Evolutionary conservation across 2,329 filamentous ascomycete species (phyloP).

Genomic region (Pseudogymnoascus sp.): DNA sequence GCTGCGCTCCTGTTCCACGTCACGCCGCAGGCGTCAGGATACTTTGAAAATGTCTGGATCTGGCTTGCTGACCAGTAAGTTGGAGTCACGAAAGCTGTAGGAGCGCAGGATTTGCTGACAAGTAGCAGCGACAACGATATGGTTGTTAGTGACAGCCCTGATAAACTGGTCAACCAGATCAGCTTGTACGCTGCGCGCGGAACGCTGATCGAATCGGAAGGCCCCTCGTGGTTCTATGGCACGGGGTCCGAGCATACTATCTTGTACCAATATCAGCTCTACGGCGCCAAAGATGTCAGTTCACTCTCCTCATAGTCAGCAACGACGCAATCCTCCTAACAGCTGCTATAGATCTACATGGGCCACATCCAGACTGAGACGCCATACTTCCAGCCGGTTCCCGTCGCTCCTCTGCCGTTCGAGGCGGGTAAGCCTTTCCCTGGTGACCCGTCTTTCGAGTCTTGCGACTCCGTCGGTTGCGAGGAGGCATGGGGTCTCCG

Average conservation of each 20-base stretch:
- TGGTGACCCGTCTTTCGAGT: too few species aligned
- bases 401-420: slow-evolving; percentile 34
- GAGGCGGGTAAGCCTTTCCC: slow-evolving; percentile 16
- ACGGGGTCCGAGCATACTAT: slow-evolving; percentile 56
- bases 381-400: slow-evolving; percentile 39
- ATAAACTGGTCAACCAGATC: slow-evolving; percentile 30
- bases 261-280: slow-evolving; percentile 60
- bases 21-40: slow-evolving; percentile 26
- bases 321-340: too few species aligned
- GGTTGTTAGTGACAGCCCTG: too few species aligned
- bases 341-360: too few species aligned
- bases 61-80: slow-evolving; percentile 41
- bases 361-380: slow-evolving; percentile 35
- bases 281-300: slow-evolving; percentile 37
- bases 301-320: too few species aligned
- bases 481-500: slow-evolving; percentile 60
- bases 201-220: slow-evolving; percentile 52
- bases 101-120: too few species aligned
- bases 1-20: slow-evolving; percentile 27
- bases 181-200: slow-evolving; percentile 31
- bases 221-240: slow-evolving; percentile 68
- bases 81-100: too few species aligned
- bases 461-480: too few species aligned
- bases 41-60: slow-evolving; percentile 39
- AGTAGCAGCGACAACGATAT: too few species aligned